These are phyloP conservation scores for Panicum miliaceum DNA, from an alignment of 176 grass and related monocot genomes.

Conservation along the genomic window DNA sequence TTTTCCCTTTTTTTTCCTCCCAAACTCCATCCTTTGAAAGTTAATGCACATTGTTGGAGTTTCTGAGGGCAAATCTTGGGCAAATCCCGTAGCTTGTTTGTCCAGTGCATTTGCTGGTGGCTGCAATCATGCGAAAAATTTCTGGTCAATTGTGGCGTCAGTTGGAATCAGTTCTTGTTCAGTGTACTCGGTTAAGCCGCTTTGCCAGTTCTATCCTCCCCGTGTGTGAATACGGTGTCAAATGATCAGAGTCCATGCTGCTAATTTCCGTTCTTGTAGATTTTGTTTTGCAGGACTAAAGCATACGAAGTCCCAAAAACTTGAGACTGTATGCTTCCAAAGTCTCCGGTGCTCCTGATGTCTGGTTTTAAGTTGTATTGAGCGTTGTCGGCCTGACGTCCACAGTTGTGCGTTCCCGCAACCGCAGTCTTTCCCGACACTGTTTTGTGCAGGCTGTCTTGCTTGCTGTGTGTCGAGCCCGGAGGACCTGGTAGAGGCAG, in stretches of 20 bases:
- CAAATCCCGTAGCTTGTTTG: background rate
- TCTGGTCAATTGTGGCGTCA: conserved; percentile 6
- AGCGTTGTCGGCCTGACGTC: conserved; percentile 3
- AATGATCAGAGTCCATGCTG: background rate
- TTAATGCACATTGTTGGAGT: conserved; percentile 26
- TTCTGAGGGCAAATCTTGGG: conserved; percentile 20
- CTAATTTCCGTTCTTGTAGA: background rate
- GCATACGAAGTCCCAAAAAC: background rate
- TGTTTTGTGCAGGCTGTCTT: conserved; percentile 5
- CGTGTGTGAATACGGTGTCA: background rate
- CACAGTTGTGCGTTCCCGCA: background rate
- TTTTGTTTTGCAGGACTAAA: background rate
- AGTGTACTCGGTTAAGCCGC: conserved; percentile 7
- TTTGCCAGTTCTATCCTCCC: conserved; percentile 12
- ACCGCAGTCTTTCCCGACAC: background rate
- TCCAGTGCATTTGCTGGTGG: conserved; percentile 35
- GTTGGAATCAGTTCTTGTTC: conserved; percentile 14
- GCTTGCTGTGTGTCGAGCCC: background rate
- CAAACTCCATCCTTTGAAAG: background rate
- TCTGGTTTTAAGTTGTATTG: background rate
- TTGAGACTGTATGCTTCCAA: background rate
- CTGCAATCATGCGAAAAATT: conserved; percentile 33
- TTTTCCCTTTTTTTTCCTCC: background rate
- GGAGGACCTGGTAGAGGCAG: background rate
- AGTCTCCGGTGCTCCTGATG: background rate